Evolutionary conservation across 768 basidiomycete species (phyloP).

Genomic region (Pulveroboletus ravenelii): DNA sequence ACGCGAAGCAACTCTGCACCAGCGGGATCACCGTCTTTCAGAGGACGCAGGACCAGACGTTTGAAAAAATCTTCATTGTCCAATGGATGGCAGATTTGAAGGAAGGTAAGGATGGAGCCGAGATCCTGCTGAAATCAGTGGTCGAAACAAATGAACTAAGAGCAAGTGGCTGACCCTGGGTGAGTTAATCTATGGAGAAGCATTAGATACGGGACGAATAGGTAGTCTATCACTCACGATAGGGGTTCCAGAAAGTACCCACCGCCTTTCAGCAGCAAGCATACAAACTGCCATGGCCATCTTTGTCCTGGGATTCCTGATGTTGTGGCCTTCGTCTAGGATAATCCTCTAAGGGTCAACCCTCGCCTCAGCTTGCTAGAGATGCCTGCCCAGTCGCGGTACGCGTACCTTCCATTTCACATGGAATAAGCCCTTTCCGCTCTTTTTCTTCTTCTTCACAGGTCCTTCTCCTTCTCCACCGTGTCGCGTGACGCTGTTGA

Average conservation of each 20-base stretch:
- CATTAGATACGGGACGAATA: not conserved
- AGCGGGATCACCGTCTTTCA: conserved; percentile 60
- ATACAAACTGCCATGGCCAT: conserved; percentile 66
- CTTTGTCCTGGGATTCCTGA: conserved; percentile 85
- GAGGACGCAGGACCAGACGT: conserved; percentile 69
- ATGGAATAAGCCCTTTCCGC: conserved; percentile 53
- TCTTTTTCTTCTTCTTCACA: conserved; percentile 55
- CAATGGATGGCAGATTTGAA: conserved; percentile 79
- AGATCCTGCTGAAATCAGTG: conserved; percentile 55
- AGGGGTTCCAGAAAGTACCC: conserved; percentile 82
- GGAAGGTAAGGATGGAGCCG: conserved; percentile 79
- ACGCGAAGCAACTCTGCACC: conserved; percentile 73
- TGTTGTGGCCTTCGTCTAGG: conserved; percentile 84
- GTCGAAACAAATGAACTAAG: not conserved
- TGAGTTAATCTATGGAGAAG: conserved; percentile 61
- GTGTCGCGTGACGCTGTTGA: conserved; percentile 4
- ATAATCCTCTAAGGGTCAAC: conserved; percentile 54
- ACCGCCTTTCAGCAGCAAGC: conserved; percentile 66
- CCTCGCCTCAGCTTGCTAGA: not conserved
- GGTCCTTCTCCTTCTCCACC: conserved; percentile 23
- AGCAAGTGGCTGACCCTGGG: conserved; percentile 46
- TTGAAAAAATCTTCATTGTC: conserved; percentile 83
- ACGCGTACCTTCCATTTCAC: conserved; percentile 74
- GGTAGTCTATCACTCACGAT: conserved; percentile 53
- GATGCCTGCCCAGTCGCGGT: not conserved